Conservation (phyloP, 2,329 filamentous ascomycete genomes). For the Sarocladiaceae sp. region DNA sequence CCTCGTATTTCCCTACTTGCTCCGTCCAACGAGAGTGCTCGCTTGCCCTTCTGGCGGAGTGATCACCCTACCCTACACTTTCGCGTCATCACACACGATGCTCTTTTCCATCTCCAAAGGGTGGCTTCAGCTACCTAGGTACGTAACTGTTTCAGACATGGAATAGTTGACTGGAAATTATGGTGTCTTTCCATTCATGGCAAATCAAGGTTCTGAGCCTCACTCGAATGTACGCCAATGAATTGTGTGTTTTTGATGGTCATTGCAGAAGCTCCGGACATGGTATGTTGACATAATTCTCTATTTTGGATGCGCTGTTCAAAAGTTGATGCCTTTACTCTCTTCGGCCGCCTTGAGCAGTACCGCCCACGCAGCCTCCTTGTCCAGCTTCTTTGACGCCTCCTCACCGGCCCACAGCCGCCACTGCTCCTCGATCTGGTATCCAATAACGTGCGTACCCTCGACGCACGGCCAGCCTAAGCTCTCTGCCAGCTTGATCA, state of each 20-base stretch:
- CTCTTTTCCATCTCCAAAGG: no score
- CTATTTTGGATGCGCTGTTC: no score
- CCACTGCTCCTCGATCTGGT: conserved; percentile 34
- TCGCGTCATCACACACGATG: no score
- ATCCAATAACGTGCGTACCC: conserved; percentile 33
- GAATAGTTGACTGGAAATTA: no score
- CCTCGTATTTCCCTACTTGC: not conserved
- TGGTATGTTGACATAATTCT: not conserved
- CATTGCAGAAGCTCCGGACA: conserved; percentile 8
- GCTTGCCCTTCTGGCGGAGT: no score
- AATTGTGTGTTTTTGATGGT: not conserved
- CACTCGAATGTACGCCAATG: no score
- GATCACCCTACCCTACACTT: no score
- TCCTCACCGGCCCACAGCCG: conserved; percentile 28
- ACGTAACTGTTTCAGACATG: no score
- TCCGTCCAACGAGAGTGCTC: no score
- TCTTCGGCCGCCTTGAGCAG: conserved; percentile 25
- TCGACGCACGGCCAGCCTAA: conserved; percentile 30
- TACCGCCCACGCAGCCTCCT: conserved; percentile 24
- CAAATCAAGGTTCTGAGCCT: no score
- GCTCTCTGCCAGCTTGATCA: conserved; percentile 25
- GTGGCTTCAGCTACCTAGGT: no score
- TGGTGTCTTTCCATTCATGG: no score
- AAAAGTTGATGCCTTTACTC: conserved; percentile 24
- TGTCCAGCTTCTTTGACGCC: conserved; percentile 17